Evolutionary conservation across 1,284 basidiomycete genomes (phyloP), one percentile per base, ranked within the genome.

Genomic region (Golubevia pallescens): DNA sequence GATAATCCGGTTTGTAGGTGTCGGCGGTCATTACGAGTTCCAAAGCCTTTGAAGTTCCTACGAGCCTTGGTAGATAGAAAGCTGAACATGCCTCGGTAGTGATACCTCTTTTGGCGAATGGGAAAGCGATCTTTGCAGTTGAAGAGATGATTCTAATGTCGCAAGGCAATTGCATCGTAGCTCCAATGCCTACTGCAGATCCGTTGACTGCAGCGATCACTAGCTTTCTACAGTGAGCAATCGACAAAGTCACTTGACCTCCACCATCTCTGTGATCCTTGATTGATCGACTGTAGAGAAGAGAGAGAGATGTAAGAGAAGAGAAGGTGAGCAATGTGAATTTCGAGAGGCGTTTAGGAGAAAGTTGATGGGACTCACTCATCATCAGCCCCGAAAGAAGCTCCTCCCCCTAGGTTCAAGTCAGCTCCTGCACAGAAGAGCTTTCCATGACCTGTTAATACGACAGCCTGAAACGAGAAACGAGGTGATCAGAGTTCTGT

Each of bases 131-230:
- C 38, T 78, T 80, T 19, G 78, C 76, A 21, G 64, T 70, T 6
- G 57, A 55, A n/a, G 53, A 57, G n/a, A 67, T 59, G 54, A 62
- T 62, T 34, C 75, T 52, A 19, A 75, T 71, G 20, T 77, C 75
- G 57, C 70, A 75, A 3, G 63, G 52, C 4, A 77, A 60, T 42
- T 63, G 63, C 73, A 77, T 71, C 2, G 75, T 79, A n/a, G 77
- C 51, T 14, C 78, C 78, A 55, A 80, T 74, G 5, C 78, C 78
- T 13, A 80, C 78, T 1, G 76, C 71, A 42, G 71, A 74, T 20
- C 78, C 78, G 55, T 80, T 78, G 19, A 80, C 71, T 3, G 78
- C 78, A 1, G 76, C 78, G 21, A 80, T 74, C 19, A 58, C 66
- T 1, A 70, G 70, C 32, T 80, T 80, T 7, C 77, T 57, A 19